Evolutionary conservation across 108 stramenopile genomes (phyloP), one percentile per base, ranked within the genome.

Genomic region (Cyclotella atomus): DNA sequence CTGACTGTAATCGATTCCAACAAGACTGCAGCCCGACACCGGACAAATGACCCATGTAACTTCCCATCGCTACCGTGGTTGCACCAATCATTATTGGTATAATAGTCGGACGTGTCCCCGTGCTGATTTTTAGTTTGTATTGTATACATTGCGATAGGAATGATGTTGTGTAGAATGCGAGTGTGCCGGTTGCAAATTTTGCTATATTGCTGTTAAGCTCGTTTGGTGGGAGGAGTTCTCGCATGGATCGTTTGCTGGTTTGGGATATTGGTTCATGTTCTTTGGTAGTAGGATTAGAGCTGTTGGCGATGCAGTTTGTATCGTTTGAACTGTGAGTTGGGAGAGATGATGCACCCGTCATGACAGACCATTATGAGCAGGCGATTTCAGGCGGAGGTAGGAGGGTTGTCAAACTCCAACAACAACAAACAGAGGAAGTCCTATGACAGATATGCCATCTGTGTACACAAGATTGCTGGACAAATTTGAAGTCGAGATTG

Each of bases 41-140:
- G 35, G 46, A 73, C 77, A 75, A 69, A 52, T 95, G 89, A 61
- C 83, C 79, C 41, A 64, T 75, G 57, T 76, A 52, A 41, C 90
- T 89, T 14, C 89, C 94, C 45, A 85, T 14, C 17, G 82, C 88
- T n/a, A 95, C 91, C 9, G 88, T 85, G 2, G 68, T 67, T 20
- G 80, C 66, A 45, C 94, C 94, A 21, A 81, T 12, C 7, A 84
- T 2, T 1, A 77, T 59, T 15, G 93, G 88, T 2, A 86, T 3
- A 3, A 89, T 45, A 2, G 73, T 60, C 21, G 81, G 68, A n/a
- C 63, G 62, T 12, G 87, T 91, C 5, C 87, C 91, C 0, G 94
- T 95, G 0, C 87, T 88, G 12, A 95, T 82, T 32, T 89, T 84
- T 9, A 91, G 0, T 46, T 71, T 74, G 38, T 79, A 76, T 72